Evolutionary conservation across 179 eudicot species (phyloP).

Genomic region (Nepenthes alata): DNA sequence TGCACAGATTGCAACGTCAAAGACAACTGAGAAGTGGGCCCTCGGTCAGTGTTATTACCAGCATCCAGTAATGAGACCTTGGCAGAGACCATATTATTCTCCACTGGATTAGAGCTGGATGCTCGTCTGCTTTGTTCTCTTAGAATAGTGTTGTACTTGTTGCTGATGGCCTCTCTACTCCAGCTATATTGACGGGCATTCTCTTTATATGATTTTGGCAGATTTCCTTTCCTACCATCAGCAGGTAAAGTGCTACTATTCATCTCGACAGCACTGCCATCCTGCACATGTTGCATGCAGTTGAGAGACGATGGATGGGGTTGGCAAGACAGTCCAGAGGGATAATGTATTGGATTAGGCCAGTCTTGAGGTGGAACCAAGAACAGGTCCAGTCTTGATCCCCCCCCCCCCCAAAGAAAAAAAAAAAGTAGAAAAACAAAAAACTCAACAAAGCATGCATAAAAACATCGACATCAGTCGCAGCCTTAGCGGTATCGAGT

Average conservation of each 20-base stretch:
- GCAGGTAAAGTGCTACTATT: conserved; percentile 20
- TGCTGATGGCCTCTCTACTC: conserved; percentile 61
- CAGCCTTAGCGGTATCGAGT: no score
- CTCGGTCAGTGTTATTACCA: conserved; percentile 13
- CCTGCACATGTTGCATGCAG: conserved; percentile 24
- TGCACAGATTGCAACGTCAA: conserved; percentile 78
- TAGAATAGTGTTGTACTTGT: conserved; percentile 55
- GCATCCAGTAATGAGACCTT: conserved; percentile 61
- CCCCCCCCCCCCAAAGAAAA: no score
- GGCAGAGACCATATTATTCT: conserved; percentile 39
- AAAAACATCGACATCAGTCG: no score
- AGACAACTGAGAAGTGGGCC: conserved; percentile 42
- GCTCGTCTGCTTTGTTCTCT: conserved; percentile 60
- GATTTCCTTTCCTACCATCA: conserved; percentile 29
- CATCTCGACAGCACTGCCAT: conserved; percentile 33
- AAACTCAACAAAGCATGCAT: no score
- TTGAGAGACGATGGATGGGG: background rate
- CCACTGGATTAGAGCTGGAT: conserved; percentile 28
- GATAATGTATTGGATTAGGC: background rate
- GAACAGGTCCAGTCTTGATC: background rate
- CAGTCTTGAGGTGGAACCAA: background rate
- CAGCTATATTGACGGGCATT: conserved; percentile 41
- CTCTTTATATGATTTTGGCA: conserved; percentile 35
- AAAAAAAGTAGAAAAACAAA: no score
- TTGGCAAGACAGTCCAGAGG: background rate